These are phyloP conservation scores for Thozetella sp. DNA, from an alignment of 495 filamentous ascomycete species.

Conservation along the genomic window DNA sequence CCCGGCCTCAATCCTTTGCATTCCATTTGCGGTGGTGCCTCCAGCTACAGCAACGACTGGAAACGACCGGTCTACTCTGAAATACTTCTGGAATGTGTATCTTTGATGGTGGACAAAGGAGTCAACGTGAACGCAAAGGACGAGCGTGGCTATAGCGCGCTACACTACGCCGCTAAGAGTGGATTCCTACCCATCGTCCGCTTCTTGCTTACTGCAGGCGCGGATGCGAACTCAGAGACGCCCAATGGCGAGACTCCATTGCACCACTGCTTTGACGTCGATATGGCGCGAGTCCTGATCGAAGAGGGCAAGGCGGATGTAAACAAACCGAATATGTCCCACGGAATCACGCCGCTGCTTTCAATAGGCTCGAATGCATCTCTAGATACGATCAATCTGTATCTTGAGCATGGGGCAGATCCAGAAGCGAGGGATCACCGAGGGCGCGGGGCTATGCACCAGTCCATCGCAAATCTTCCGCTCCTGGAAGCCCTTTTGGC, in stretches of 20 bases:
- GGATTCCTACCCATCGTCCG: conserved; percentile 9
- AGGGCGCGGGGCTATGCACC: not conserved
- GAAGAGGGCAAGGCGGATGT: conserved; percentile 16
- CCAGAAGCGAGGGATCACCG: not conserved
- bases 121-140: conserved; percentile 20
- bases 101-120: conserved; percentile 18
- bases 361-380: not conserved
- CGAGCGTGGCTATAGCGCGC: conserved; percentile 7
- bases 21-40: not conserved
- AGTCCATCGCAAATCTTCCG: not conserved
- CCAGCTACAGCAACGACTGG: not conserved
- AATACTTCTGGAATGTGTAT: not conserved
- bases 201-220: conserved; percentile 24
- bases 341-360: conserved; percentile 16
- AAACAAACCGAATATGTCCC: conserved; percentile 13
- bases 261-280: conserved; percentile 9
- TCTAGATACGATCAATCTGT: not conserved
- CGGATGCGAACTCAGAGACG: conserved; percentile 15
- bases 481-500: not conserved
- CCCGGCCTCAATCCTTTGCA: conserved; percentile 10
- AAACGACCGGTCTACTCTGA: no score
- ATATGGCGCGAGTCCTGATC: conserved; percentile 14
- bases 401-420: not conserved
- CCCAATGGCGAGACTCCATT: conserved; percentile 9
- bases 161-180: conserved; percentile 12